Conservation (phyloP, 257 asterid genomes). For the Fraxinus excelsior region DNA sequence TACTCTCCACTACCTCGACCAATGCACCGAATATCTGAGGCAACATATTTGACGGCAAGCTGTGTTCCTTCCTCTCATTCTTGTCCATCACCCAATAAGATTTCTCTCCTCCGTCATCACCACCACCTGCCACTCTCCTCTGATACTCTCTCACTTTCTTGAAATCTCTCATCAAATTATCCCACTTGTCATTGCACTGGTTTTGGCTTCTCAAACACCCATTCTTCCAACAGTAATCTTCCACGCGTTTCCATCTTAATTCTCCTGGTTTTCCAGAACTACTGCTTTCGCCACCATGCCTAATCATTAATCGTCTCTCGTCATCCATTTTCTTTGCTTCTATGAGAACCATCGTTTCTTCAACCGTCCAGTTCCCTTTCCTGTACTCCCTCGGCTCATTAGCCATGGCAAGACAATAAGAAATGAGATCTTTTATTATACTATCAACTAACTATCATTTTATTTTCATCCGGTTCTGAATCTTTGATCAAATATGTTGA, state of each 20-base stretch:
- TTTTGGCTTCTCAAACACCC: slow-evolving; percentile 86
- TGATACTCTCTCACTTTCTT: slow-evolving; percentile 82
- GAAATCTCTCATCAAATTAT: slow-evolving; percentile 92
- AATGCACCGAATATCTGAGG: slow-evolving; percentile 74
- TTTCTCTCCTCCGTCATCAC: slow-evolving; percentile 14
- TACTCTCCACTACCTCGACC: slow-evolving; percentile 68
- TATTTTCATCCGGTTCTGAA: neutral
- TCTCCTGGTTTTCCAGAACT: slow-evolving; percentile 65
- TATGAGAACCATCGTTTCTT: slow-evolving; percentile 82
- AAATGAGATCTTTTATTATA: neutral
- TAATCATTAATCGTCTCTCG: slow-evolving; percentile 66
- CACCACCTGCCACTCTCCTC: slow-evolving; percentile 30
- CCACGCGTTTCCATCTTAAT: slow-evolving; percentile 97
- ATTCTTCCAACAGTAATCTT: slow-evolving; percentile 83
- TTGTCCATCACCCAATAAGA: slow-evolving; percentile 85
- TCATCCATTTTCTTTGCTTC: slow-evolving; percentile 91
- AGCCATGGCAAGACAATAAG: slow-evolving; percentile 47
- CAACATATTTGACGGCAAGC: slow-evolving; percentile 84
- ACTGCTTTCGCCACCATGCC: slow-evolving; percentile 3
- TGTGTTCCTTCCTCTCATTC: slow-evolving; percentile 68
- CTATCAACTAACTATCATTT: neutral
- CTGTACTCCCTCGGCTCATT: slow-evolving; percentile 66
- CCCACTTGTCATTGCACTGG: slow-evolving; percentile 98
- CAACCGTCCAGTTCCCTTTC: slow-evolving; percentile 90
- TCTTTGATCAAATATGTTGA: slow-evolving; percentile 25